These are phyloP conservation scores for Pichia cephalocereana DNA, from an alignment of 805 yeast species.

Conservation along the genomic window DNA sequence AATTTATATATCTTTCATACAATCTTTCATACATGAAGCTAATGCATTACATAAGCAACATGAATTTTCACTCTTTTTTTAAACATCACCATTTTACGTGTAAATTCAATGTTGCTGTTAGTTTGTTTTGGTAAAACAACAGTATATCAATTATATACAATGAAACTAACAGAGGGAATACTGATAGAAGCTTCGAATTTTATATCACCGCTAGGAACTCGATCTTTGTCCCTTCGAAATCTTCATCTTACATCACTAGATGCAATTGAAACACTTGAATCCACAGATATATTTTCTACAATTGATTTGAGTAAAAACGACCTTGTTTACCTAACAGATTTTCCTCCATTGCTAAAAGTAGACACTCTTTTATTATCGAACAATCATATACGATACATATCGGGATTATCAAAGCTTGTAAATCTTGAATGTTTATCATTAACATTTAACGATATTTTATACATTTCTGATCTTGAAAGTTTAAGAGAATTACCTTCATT, in stretches of 20 bases:
- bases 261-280: conserved; percentile 27
- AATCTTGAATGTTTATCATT: conserved; percentile 45
- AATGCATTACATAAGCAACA: too few relatives aligned
- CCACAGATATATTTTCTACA: conserved; percentile 35
- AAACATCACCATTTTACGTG: too few relatives aligned
- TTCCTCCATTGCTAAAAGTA: conserved; percentile 35
- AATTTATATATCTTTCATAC: too few relatives aligned
- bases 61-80: background rate
- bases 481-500: conserved; percentile 34
- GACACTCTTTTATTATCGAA: conserved; percentile 51
- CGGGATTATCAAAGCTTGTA: conserved; percentile 26
- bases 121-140: too few relatives aligned
- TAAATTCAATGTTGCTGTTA: too few relatives aligned
- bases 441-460: conserved; percentile 39
- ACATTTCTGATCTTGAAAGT: conserved; percentile 34
- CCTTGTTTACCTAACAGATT: conserved; percentile 42
- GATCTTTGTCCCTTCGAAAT: conserved; percentile 33
- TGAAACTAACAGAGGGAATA: conserved; percentile 49
- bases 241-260: conserved; percentile 35
- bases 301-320: conserved; percentile 75
- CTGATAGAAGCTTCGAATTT: conserved; percentile 43
- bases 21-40: too few relatives aligned
- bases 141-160: conserved; percentile 16
- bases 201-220: conserved; percentile 36
- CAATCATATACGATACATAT: conserved; percentile 44